These are phyloP conservation scores for Zanthoxylum bungeanum DNA, from an alignment of 345 rosid species.

Conservation along the genomic window DNA sequence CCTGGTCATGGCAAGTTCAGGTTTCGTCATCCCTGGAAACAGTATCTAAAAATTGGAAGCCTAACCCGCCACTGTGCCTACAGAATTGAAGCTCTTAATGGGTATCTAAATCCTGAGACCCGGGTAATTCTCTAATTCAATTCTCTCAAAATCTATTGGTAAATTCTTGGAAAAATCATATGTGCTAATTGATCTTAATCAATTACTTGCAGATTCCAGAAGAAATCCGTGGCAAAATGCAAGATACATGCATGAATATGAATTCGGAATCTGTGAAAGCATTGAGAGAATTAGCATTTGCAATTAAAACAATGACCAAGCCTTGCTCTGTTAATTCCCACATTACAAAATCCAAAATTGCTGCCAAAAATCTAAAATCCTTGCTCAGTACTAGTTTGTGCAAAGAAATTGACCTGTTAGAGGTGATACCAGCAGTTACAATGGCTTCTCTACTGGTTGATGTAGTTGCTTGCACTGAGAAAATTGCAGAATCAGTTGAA, in stretches of 20 bases:
- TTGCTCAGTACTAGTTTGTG: constrained; percentile 15
- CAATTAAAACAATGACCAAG: constrained; percentile 22
- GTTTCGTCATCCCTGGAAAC: constrained; percentile 45
- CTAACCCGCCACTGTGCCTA: constrained; percentile 36
- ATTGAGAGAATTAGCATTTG: constrained; percentile 30
- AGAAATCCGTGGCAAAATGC: constrained; percentile 17
- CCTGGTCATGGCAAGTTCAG: constrained; percentile 38
- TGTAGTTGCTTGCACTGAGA: constrained; percentile 25
- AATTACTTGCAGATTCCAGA: constrained; percentile 19
- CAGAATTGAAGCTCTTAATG: constrained; percentile 28
- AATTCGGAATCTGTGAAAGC: constrained; percentile 30
- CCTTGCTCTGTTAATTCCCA: constrained; percentile 22
- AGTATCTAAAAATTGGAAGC: constrained; percentile 28
- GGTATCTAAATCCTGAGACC: constrained; percentile 9
- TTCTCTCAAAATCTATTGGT: background rate
- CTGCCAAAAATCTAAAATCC: constrained; percentile 19
- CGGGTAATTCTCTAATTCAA: background rate
- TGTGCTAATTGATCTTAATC: background rate
- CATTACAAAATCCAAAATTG: constrained; percentile 25
- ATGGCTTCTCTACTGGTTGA: constrained; percentile 30
- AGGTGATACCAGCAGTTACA: constrained; percentile 19
- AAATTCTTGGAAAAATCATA: background rate
- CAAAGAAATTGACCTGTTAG: constrained; percentile 20
- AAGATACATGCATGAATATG: constrained; percentile 28
- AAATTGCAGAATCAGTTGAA: constrained; percentile 23